A percentile compares a stretch with the other conserved stretches of the same genome.
Evolutionary conservation across 2,329 filamentous ascomycete genomes (phyloP).

Genomic region (Neopestalotiopsis clavispora): DNA sequence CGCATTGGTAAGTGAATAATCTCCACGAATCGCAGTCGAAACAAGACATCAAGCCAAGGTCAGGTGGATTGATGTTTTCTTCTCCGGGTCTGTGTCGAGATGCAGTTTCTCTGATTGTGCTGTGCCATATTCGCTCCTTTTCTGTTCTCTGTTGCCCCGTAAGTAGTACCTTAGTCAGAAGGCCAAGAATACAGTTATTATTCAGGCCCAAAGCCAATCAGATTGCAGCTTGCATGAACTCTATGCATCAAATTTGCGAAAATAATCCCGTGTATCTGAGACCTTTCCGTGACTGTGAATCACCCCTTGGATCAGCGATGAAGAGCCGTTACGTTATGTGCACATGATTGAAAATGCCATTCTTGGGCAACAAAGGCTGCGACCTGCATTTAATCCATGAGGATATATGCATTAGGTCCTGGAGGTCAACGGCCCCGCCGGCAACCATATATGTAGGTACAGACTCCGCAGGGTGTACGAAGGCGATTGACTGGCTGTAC

Average conservation of each 20-base stretch:
- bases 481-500: too few species aligned
- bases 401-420: not conserved
- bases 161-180: not conserved
- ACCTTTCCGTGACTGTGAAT: too few species aligned
- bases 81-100: not conserved
- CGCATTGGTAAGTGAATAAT: not conserved
- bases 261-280: too few species aligned
- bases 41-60: not conserved
- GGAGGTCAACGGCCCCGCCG: too few species aligned
- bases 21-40: not conserved
- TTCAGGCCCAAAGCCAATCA: not conserved
- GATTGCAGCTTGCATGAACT: too few species aligned
- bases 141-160: not conserved
- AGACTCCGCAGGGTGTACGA: not conserved
- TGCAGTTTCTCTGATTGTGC: not conserved
- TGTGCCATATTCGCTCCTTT: not conserved
- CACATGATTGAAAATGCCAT: not conserved
- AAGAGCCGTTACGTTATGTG: not conserved
- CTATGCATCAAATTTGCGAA: too few species aligned
- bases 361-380: not conserved
- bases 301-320: too few species aligned
- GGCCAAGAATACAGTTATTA: not conserved
- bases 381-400: not conserved
- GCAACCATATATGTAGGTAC: not conserved
- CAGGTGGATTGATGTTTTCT: not conserved